Base-by-base conservation (phyloP, 2,329 filamentous ascomycete genomes). In the Sporothrix protearum region DNA sequence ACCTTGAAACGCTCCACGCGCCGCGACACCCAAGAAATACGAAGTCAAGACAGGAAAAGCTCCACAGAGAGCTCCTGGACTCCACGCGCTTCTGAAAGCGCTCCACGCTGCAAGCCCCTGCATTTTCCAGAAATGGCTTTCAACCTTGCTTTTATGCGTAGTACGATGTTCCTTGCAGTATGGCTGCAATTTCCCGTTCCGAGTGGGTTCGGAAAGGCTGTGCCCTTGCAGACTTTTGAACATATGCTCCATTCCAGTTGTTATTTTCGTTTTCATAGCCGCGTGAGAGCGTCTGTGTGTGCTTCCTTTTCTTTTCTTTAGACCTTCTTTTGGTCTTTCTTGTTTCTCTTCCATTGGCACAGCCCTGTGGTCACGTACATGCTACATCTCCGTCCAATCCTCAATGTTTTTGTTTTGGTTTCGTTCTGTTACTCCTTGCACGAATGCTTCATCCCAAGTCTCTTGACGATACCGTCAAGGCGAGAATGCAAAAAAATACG, bases 271-370 rank as follows among this genome's bases (percentile, higher is more conserved):
- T 4, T 39, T 3, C n/a, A 0, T 0, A 59, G 53, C 12, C 3
- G 14, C 16, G 53, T 36, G 28, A 25, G 51, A 19, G 22, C 39
- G 33, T 22, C 45, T 36, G 57, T 22, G 57, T 25, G 55, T n/a
- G 33, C 33, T 36, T 36, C 12, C 53, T 25, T 64, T 47, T 49
- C 1, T 49, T 51, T 61, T 42, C 28, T 22, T 42, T 14, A n/a
- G n/a, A n/a, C n/a, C n/a, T 33, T 57, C 36, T 4, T 36, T 9
- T 19, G 19, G 7, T 12, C 57, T 19, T n/a, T 61, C 8, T 39
- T 61, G 36, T 59, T 36, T 36, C 19, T 9, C 2, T 63, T 47
- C 61, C n/a, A n/a, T 64, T 66, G 61, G 61, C 61, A 66, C 63
- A 66, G 63, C 63, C 63, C 42, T 47, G 63, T 66, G 42, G 63